Conservation (phyloP, 441 rosid species). For the California macrophylla region DNA sequence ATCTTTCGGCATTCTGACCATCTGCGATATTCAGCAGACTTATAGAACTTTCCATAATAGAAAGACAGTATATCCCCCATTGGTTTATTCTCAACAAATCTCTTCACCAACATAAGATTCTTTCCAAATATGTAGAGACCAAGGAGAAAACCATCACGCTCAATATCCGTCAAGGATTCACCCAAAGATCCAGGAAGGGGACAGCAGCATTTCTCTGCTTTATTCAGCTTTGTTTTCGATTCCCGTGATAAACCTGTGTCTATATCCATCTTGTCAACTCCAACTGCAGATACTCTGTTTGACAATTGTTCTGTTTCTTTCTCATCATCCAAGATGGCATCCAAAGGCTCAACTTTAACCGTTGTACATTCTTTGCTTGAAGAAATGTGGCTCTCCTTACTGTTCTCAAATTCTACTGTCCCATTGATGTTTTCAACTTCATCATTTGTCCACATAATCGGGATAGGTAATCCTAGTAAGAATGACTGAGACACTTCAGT, state of each 20-base stretch:
- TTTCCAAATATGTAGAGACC: constrained; percentile 72
- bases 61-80: constrained; percentile 58
- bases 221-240: constrained; percentile 23
- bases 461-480: constrained; percentile 31
- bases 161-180: constrained; percentile 42
- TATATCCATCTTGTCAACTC: constrained; percentile 23
- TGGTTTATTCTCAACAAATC: constrained; percentile 40
- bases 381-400: constrained; percentile 18
- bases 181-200: constrained; percentile 48
- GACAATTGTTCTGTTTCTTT: constrained; percentile 11
- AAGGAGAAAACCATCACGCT: constrained; percentile 52
- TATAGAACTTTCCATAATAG: constrained; percentile 70
- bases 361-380: constrained; percentile 14
- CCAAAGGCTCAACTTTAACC: constrained; percentile 19
- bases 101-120: constrained; percentile 47
- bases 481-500: constrained; percentile 7
- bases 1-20: constrained; percentile 63
- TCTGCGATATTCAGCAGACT: constrained; percentile 41
- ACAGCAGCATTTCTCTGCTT: constrained; percentile 25
- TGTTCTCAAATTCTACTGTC: constrained; percentile 25
- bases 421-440: constrained; percentile 29
- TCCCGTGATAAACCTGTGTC: constrained; percentile 26
- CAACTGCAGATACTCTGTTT: constrained; percentile 11
- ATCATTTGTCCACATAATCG: constrained; percentile 38
- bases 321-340: constrained; percentile 8